These are phyloP conservation scores for Claviceps paspali DNA, from an alignment of 2,329 filamentous ascomycete genomes.

Conservation along the genomic window DNA sequence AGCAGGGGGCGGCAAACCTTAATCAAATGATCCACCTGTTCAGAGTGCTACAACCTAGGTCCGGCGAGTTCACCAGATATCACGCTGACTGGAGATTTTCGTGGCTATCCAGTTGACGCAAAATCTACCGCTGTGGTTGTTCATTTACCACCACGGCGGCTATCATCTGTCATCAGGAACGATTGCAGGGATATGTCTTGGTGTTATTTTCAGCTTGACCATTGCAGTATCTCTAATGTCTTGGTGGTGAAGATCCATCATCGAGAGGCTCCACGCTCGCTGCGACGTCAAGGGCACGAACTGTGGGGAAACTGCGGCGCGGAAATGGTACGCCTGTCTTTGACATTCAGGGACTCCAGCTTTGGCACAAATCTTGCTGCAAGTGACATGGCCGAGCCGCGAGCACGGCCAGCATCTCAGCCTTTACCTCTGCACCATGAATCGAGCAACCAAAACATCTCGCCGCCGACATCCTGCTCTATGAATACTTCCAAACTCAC, in stretches of 20 bases:
- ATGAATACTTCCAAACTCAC: neutral
- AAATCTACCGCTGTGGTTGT: no score
- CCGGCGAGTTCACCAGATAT: neutral
- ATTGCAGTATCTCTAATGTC: slow-evolving; percentile 29
- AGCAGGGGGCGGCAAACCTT: neutral
- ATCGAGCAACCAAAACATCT: neutral
- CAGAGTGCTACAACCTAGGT: neutral
- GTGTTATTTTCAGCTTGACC: slow-evolving; percentile 26
- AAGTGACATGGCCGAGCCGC: neutral
- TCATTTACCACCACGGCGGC: no score
- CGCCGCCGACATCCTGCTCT: neutral
- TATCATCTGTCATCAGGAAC: slow-evolving; percentile 14
- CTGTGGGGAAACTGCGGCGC: no score
- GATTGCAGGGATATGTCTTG: slow-evolving; percentile 36
- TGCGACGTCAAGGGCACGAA: no score
- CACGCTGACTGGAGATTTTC: neutral
- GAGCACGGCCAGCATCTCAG: neutral
- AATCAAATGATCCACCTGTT: neutral
- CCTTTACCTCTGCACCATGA: neutral
- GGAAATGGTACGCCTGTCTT: no score
- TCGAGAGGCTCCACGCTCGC: no score
- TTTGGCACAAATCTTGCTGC: neutral
- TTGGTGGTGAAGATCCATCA: slow-evolving; percentile 11
- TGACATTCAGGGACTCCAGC: neutral
- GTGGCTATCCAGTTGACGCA: no score